phyloP scores from a whole-genome alignment of 2,329 filamentous ascomycete genomes.

The Aspergillus nomiae region DNA sequence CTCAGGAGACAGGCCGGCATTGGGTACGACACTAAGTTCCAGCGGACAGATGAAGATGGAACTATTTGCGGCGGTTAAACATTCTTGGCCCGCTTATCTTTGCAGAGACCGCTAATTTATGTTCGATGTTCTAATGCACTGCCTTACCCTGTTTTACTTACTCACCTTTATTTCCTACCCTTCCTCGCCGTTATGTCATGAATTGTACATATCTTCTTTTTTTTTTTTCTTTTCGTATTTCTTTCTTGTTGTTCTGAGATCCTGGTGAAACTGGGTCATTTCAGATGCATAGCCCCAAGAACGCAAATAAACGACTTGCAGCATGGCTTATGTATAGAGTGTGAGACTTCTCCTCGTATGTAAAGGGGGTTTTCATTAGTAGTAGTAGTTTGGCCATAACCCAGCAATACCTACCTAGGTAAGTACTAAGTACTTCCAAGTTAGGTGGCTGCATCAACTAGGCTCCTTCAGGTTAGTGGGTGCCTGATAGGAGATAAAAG shows the following conservation, averaged over 20 bases:
- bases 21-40: background rate
- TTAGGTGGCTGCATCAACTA: background rate
- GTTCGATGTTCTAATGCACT: background rate
- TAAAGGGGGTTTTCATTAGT: background rate
- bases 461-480: conserved; percentile 4
- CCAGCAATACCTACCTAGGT: background rate
- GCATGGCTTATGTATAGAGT: conserved; percentile 14
- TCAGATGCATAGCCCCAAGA: conserved; percentile 11
- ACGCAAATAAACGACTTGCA: conserved; percentile 27
- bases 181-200: conserved; percentile 26
- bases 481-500: conserved; percentile 8
- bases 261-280: conserved; percentile 4
- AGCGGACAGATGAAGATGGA: background rate
- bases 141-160: background rate
- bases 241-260: background rate
- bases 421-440: background rate
- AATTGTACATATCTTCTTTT: conserved; percentile 35
- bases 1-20: background rate
- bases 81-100: background rate
- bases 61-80: background rate
- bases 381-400: too few species aligned
- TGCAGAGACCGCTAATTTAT: background rate
- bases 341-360: conserved; percentile 1
- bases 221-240: background rate
- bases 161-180: background rate